These are phyloP conservation scores for Podospora pseudocomata DNA, from an alignment of 495 filamentous ascomycete species.

Conservation along the genomic window DNA sequence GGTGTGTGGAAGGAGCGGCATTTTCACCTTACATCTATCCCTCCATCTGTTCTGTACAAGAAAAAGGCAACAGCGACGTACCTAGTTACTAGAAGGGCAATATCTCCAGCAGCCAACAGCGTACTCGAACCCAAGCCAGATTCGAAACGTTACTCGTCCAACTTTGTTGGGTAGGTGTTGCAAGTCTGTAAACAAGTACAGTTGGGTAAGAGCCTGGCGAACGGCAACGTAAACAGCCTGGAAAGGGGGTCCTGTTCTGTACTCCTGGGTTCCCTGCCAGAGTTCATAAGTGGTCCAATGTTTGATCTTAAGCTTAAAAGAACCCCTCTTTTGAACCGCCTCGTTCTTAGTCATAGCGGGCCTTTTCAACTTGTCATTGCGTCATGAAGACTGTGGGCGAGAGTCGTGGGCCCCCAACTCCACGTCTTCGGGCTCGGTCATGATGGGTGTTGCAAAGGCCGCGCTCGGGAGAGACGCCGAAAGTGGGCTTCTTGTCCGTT, in stretches of 20 bases:
- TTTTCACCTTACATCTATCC: background rate
- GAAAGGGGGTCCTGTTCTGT: background rate
- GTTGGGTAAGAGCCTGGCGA: too few species aligned
- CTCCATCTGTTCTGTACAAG: background rate
- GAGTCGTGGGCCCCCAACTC: constrained; percentile 11
- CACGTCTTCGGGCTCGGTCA: background rate
- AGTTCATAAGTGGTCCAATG: background rate
- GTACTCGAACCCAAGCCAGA: background rate
- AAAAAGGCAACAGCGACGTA: background rate
- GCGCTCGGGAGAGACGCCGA: background rate
- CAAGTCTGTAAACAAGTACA: too few species aligned
- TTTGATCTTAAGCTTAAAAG: background rate
- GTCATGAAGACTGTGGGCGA: constrained; percentile 9
- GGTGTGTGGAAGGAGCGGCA: background rate
- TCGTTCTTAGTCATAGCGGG: constrained; percentile 15
- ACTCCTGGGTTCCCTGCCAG: background rate
- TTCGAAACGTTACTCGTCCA: too few species aligned
- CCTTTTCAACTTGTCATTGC: constrained; percentile 6
- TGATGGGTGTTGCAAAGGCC: background rate
- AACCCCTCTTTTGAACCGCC: constrained; percentile 6
- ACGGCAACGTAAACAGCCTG: too few species aligned
- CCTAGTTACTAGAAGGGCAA: background rate
- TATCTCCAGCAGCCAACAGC: background rate
- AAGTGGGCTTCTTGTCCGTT: background rate
- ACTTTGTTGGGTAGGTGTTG: too few species aligned